Conservation (phyloP, 179 eudicot species). For the Spergularia azorica region DNA sequence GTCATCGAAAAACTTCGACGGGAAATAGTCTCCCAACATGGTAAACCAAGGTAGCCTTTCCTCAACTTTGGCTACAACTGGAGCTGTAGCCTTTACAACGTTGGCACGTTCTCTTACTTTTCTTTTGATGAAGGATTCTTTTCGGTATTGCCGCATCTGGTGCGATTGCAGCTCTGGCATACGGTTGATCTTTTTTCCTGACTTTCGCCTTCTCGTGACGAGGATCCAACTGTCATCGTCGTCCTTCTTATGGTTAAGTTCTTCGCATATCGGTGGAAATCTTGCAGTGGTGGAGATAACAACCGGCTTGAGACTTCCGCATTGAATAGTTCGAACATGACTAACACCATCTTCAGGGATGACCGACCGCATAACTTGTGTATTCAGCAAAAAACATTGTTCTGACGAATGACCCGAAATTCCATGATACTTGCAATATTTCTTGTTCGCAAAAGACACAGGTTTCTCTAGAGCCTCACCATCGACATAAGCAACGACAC, state of each 20-base stretch:
- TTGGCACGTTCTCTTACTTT: too few species aligned
- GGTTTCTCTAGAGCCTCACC: too few species aligned
- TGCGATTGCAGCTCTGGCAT: background rate
- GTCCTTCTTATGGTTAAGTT: background rate
- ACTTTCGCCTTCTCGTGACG: background rate
- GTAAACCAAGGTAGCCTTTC: background rate
- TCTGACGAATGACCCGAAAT: too few species aligned
- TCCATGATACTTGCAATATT: too few species aligned
- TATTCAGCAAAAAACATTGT: too few species aligned
- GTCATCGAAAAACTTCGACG: too few species aligned
- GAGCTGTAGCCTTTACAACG: background rate
- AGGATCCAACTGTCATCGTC: background rate
- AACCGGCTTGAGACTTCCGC: background rate
- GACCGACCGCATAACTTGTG: background rate
- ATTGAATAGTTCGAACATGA: background rate
- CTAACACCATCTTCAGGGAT: background rate
- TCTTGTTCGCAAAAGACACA: too few species aligned
- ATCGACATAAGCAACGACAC: background rate
- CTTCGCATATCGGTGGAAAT: too few species aligned
- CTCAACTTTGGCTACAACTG: background rate
- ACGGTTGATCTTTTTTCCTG: too few species aligned
- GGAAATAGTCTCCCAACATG: background rate
- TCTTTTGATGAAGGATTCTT: background rate
- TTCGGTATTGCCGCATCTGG: too few species aligned
- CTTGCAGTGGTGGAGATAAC: background rate